Base-by-base conservation (phyloP, 352 stramenopile genomes). In the Detonula confervacea region DNA sequence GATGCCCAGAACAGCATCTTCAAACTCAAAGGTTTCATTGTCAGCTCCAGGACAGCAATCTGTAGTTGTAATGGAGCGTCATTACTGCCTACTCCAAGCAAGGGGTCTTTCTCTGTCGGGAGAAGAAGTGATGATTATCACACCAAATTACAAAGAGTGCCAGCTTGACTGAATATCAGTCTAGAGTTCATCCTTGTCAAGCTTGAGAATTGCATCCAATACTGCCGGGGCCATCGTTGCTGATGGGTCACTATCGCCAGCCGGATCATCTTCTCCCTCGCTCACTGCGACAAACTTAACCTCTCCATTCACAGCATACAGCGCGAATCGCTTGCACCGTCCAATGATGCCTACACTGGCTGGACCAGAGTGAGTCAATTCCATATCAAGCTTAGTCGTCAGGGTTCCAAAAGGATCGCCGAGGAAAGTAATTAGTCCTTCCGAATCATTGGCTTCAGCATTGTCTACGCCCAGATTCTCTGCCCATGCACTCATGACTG, bases 301-400 rank as follows among this genome's bases (percentile, higher is more conserved):
- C 18, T 71, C 61, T n/a, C 72, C 77, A 70, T 83, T 67, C n/a
- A 80, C 66, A 25, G 77, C 65, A 68, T 83, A 73, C 12, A 86
- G n/a, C 14, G 76, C 81, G 77, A 88, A 85, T n/a, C 81, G 59
- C 56, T 88, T 88, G 55, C 77, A 86, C 61, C 81, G 64, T 29
- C 61, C 71, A 27, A 77, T 60, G 44, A 84, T 80, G 5, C 78
- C 67, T 14, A 73, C 59, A 39, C 65, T 69, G 4, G n/a, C 20
- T 14, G 81, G 81, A 46, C 81, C 47, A 16, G 67, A 44, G 62
- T 76, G 67, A 30, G 54, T 77, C 29, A 86, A 29, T 25, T 81
- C 76, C 70, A 88, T 74, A 33, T 84, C 77, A 11, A 86, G 42
- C n/a, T 57, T 57, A 14, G 33, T 30, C 0, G 77, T 83, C 20